Evolutionary conservation across 176 grass and related monocot genomes (phyloP), one percentile per base, ranked within the genome.

Genomic region (Thalia dealbata): DNA sequence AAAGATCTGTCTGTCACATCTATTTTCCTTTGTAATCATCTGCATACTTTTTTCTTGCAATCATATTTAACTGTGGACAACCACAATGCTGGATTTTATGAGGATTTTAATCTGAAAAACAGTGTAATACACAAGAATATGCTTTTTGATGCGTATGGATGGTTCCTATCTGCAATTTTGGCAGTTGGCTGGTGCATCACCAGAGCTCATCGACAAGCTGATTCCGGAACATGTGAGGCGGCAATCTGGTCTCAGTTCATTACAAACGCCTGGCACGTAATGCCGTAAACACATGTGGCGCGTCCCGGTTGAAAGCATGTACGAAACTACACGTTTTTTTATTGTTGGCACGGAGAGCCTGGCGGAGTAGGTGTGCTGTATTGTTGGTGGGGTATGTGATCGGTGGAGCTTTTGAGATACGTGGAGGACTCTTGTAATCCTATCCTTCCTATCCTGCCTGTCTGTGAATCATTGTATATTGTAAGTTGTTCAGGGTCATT

Each of bases 151-250:
- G 8, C 15, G 14, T n/a, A 29, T 64, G n/a, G 38, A 15, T 50
- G 12, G 14, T 12, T 19, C 42, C 67, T 44, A 3, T 38, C 19
- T 61, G 55, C 24, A 62, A 27, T 27, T 70, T 89, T 71, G 83
- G 64, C 84, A 96, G 92, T 68, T 96, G 59, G 85, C 55, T 52
- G 81, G 86, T 84, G 84, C 80, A 67, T 96, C 86, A 25, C 84
- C 86, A 9, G 92, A 92, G 60, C 82, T 96, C 50, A 78, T 92
- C 59, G 81, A 81, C 89, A 87, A 91, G 74, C 71, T 96, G 86
- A 86, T 92, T 67, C 92, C 92, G 65, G 92, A 92, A 29, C 86
- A 96, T 83, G 82, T 82, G 73, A 83, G 50, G 76, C 75, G 86
- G 15, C 84, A 92, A 82, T 83, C 62, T 48, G 89, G 87, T 73